Conservation (phyloP, 2,329 filamentous ascomycete genomes). For the Botryotinia convoluta region DNA sequence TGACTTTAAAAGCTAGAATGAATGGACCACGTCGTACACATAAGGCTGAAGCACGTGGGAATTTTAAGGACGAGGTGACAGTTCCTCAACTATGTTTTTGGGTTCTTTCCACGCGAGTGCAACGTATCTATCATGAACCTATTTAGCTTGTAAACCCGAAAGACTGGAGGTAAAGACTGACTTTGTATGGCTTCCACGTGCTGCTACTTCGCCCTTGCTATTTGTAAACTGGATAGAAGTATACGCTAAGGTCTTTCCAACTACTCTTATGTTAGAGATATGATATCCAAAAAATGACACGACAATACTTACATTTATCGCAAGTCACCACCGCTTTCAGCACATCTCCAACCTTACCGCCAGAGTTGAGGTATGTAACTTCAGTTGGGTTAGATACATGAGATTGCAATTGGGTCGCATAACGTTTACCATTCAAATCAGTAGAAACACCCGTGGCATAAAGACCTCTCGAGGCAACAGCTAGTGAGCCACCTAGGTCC, state of each 20-base stretch:
- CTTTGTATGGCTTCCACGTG: constrained; percentile 66
- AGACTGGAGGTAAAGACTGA: constrained; percentile 36
- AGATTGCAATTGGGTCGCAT: not conserved
- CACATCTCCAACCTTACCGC: constrained; percentile 56
- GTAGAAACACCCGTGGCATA: constrained; percentile 64
- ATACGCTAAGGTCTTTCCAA: constrained; percentile 63
- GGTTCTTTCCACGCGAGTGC: constrained; percentile 39
- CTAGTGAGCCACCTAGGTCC: constrained; percentile 62
- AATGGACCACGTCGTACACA: not conserved
- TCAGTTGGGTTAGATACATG: not conserved
- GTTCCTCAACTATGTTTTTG: constrained; percentile 38
- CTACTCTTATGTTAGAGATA: constrained; percentile 38
- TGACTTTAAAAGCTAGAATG: not conserved
- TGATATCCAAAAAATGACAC: not conserved
- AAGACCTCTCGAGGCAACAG: constrained; percentile 61
- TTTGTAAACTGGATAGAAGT: constrained; percentile 60
- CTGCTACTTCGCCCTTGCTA: constrained; percentile 56
- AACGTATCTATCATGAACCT: constrained; percentile 36
- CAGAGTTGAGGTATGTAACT: constrained; percentile 63
- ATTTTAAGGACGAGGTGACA: constrained; percentile 31
- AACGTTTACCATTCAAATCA: constrained; percentile 55
- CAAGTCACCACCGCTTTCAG: constrained; percentile 56
- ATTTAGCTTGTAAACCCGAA: not conserved
- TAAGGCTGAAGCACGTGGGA: not conserved
- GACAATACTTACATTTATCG: constrained; percentile 53